phyloP scores from a whole-genome alignment of 2,329 filamentous ascomycete genomes.

The Penicillium sp. region DNA sequence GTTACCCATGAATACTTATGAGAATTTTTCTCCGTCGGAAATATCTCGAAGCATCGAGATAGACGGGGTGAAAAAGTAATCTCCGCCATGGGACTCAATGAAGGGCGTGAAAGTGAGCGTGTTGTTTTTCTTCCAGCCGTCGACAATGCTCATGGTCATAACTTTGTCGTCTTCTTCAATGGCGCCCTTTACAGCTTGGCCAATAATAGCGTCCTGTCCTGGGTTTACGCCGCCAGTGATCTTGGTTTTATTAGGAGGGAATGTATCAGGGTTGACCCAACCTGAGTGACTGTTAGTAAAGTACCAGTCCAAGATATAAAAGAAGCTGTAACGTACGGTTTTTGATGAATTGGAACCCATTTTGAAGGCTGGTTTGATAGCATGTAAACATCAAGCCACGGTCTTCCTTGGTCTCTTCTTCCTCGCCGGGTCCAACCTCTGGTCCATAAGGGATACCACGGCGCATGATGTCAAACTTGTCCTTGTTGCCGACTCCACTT shows the following conservation, averaged over 20 bases:
- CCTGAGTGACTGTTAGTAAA: neutral
- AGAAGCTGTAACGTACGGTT: constrained; percentile 5
- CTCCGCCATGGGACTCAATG: constrained; percentile 11
- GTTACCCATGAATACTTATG: no score
- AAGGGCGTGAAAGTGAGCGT: neutral
- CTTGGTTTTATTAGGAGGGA: constrained; percentile 1
- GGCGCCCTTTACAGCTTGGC: neutral
- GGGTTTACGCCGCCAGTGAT: constrained; percentile 3
- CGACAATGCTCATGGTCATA: neutral
- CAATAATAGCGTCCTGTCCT: constrained; percentile 9
- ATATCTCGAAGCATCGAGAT: no score
- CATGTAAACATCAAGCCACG: constrained; percentile 52
- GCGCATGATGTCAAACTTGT: constrained; percentile 45
- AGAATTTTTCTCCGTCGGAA: no score
- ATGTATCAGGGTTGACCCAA: constrained; percentile 6
- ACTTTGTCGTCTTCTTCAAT: neutral
- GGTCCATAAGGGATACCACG: constrained; percentile 52
- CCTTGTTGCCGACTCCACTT: constrained; percentile 20
- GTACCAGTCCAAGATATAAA: neutral
- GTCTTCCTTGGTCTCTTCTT: constrained; percentile 37
- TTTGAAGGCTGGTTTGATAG: constrained; percentile 32
- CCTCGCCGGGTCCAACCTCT: constrained; percentile 43
- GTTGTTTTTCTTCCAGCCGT: neutral
- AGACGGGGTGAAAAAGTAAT: constrained; percentile 5
- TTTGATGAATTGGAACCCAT: constrained; percentile 10